Percentiles rank a stretch among this genome's conserved stretches.
Evolutionary conservation across 177 flowering plant genomes (phyloP).

Genomic region (Vitis hybrid): DNA sequence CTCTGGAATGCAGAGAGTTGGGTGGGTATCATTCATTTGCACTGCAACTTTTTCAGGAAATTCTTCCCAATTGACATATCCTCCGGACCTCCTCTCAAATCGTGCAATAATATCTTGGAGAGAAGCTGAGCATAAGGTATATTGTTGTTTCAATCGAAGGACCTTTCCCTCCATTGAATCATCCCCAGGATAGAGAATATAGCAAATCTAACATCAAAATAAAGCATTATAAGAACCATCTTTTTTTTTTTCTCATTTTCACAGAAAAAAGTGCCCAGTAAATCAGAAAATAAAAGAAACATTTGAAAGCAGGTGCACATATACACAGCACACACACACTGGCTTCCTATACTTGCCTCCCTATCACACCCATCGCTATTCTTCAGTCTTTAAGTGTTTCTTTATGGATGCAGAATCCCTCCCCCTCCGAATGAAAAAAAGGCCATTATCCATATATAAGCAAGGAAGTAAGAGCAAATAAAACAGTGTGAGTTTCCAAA

Average conservation of each 20-base stretch:
- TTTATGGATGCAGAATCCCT: no score
- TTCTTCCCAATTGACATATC: constrained; percentile 68
- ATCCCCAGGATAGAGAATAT: constrained; percentile 90
- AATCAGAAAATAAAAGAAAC: neutral
- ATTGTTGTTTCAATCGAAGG: constrained; percentile 94
- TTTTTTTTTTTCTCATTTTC: neutral
- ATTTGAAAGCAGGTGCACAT: neutral
- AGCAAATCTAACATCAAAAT: constrained; percentile 63
- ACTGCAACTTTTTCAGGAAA: constrained; percentile 95
- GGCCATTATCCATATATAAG: neutral
- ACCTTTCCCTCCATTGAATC: constrained; percentile 83
- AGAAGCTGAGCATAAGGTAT: constrained; percentile 93
- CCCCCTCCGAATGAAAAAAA: no score
- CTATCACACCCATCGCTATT: no score
- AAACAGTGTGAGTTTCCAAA: neutral
- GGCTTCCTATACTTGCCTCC: no score
- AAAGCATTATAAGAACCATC: neutral
- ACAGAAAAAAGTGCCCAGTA: no score
- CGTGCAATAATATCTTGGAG: constrained; percentile 89
- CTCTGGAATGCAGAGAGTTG: constrained; percentile 98
- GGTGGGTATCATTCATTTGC: constrained; percentile 99
- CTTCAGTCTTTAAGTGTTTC: no score
- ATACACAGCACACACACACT: neutral
- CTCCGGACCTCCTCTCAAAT: constrained; percentile 87
- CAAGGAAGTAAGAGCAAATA: neutral